Conservation (phyloP, 345 rosid genomes). For the Odontarrhena argentea region DNA sequence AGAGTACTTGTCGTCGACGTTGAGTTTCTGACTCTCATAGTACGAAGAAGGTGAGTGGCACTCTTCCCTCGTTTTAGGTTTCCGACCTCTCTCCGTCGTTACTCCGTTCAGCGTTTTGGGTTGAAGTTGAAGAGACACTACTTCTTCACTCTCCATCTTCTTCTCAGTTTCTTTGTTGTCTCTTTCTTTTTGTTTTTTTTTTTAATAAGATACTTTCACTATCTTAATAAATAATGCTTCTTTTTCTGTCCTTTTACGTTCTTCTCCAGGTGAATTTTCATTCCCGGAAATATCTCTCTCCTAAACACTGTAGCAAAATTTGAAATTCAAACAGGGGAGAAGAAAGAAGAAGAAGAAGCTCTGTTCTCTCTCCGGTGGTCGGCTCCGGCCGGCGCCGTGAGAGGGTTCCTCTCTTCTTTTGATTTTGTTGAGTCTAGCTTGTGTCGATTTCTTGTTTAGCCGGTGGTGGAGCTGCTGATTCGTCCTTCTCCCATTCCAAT, state of each 20-base stretch:
- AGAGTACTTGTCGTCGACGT: constrained; percentile 70
- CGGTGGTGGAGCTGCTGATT: not conserved
- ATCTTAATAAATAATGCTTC: no score
- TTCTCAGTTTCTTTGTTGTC: not conserved
- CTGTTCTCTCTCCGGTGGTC: no score
- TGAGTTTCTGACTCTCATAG: constrained; percentile 48
- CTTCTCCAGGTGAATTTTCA: no score
- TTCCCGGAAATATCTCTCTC: no score
- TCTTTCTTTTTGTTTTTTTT: not conserved
- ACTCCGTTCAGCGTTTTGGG: constrained; percentile 13
- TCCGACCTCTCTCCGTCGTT: constrained; percentile 53
- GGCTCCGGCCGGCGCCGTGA: no score
- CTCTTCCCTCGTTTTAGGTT: constrained; percentile 63
- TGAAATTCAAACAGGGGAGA: no score
- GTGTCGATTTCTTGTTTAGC: no score
- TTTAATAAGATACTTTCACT: not conserved
- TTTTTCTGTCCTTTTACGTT: no score
- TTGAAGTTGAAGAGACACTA: constrained; percentile 17
- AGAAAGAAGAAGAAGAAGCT: no score
- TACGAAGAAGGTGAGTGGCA: constrained; percentile 38
- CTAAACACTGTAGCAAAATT: no score
- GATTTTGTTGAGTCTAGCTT: no score
- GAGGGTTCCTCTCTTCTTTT: no score
- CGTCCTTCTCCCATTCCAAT: constrained; percentile 38
- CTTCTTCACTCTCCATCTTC: constrained; percentile 35